Evolutionary conservation across 768 basidiomycete genomes (phyloP), one percentile per base, ranked within the genome.

Genomic region (Paxillus ammoniavirescens): DNA sequence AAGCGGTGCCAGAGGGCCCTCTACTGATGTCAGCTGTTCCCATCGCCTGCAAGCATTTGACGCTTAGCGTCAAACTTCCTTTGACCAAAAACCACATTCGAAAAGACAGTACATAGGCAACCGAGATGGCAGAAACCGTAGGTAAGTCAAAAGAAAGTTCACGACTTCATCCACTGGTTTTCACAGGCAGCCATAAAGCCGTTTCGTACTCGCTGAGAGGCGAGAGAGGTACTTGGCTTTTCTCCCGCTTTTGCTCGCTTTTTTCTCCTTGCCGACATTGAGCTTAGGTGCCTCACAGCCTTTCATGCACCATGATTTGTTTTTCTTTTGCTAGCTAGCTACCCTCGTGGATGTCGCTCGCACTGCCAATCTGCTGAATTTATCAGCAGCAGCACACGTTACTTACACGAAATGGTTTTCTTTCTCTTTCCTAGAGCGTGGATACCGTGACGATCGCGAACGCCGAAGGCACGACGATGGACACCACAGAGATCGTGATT

Each of bases 371-470:
- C 67, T 71, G 72, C 74, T 75, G 69, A 70, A 61, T 61, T 61
- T 61, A 60, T 64, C 69, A 72, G 72, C 72, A 73, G 68, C 66
- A 67, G 63, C 67, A 49, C 60, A 73, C 64, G 64, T 79, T 77
- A 78, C 82, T 85, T 72, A 84, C 80, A 68, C 65, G 72, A 65
- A 63, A 61, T 69, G 59, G 67, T 72, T 73, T 77, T 76, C 71
- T 71, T 72, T 46, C 51, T 67, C 71, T 64, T 74, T 65, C 18
- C 17, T 42, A 43, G 65, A 66, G 64, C 85, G 86, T 59, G 82
- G 81, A 61, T 85, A 83, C 62, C 80, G 84, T 49, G 73, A 74
- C 56, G 82, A 89, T 68, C 82, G 87, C 59, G 77, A 85, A 49
- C 80, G 84, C 45, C 78, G 86, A 57, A 79, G 86, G 59, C 84